Conservation (phyloP, 2,329 filamentous ascomycete species). For the Penicillium concentricum region DNA sequence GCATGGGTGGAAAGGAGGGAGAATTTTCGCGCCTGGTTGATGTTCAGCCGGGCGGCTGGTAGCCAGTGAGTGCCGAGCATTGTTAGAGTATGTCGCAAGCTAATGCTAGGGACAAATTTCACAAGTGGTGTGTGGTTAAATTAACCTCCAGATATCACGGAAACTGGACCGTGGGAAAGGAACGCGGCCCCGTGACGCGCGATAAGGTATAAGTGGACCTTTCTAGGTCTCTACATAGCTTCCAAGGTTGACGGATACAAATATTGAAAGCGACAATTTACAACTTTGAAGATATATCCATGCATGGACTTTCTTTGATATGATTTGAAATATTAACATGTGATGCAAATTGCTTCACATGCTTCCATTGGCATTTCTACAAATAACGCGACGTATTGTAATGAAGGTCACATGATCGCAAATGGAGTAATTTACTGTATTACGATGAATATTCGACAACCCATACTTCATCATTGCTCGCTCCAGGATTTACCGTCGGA, state of each 20-base stretch:
- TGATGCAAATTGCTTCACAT: background rate
- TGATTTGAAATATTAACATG: background rate
- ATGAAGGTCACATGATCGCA: background rate
- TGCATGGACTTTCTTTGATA: background rate
- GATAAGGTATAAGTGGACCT: background rate
- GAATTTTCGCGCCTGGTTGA: constrained; percentile 1
- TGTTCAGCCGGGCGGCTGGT: constrained; percentile 5
- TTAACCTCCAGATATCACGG: background rate
- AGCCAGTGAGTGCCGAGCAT: constrained; percentile 2
- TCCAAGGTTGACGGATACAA: background rate
- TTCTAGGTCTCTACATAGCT: background rate
- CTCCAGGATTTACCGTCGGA: background rate
- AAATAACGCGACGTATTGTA: background rate
- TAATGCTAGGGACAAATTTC: background rate
- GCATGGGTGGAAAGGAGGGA: constrained; percentile 6
- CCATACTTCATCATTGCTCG: background rate
- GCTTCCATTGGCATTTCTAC: background rate
- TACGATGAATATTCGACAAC: background rate
- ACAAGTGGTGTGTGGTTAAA: background rate
- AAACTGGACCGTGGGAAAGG: background rate
- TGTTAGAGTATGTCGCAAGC: background rate
- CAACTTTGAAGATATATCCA: background rate
- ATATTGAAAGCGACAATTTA: background rate
- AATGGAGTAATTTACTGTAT: background rate
- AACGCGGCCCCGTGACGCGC: background rate